Conservation (phyloP, 176 grass and related monocot genomes). For the Triticum timopheevii region DNA sequence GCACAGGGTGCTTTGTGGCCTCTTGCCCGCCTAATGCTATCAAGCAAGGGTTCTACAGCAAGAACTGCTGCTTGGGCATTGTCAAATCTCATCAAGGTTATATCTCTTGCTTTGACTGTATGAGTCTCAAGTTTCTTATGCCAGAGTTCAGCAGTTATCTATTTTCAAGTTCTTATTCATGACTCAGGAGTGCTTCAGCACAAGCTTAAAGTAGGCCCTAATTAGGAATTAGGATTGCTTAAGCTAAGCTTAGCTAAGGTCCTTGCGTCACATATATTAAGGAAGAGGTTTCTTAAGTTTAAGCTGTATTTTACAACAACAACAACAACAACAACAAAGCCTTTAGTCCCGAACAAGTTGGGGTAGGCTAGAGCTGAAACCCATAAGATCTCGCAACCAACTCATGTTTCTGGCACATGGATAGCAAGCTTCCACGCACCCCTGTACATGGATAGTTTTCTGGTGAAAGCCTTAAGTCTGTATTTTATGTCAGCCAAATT, state of each 20-base stretch:
- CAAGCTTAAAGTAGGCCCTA: not conserved
- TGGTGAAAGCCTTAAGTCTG: not conserved
- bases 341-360: too few species aligned
- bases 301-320: too few species aligned
- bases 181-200: not conserved
- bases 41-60: constrained; percentile 72
- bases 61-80: constrained; percentile 94
- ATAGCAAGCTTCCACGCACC: too few species aligned
- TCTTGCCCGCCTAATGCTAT: constrained; percentile 75
- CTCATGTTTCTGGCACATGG: too few species aligned
- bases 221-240: not conserved
- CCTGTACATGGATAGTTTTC: too few species aligned
- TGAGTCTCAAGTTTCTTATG: constrained; percentile 16
- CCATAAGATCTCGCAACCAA: too few species aligned
- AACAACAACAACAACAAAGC: too few species aligned
- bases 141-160: not conserved
- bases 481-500: not conserved
- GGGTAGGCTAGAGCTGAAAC: too few species aligned
- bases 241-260: not conserved
- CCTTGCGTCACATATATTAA: not conserved
- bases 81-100: constrained; percentile 98
- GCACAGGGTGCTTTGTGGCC: constrained; percentile 82
- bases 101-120: not conserved
- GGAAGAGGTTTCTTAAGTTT: not conserved
- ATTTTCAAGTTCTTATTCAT: not conserved